These are phyloP conservation scores for Hortiboletus flavorubellus DNA, from an alignment of 768 basidiomycete genomes.

Conservation along the genomic window DNA sequence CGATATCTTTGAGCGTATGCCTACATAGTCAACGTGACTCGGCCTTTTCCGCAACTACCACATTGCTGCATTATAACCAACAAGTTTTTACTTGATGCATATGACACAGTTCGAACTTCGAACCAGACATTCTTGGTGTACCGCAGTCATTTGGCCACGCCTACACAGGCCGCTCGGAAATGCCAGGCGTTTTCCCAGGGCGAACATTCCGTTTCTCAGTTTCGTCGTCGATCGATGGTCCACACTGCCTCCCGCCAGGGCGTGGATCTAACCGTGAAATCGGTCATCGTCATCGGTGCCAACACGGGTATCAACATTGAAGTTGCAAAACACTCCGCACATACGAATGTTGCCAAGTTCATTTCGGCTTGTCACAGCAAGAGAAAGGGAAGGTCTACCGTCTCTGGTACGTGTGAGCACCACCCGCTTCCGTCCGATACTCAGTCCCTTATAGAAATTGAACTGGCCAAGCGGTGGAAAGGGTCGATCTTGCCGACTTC, in stretches of 20 bases:
- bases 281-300: constrained; percentile 31
- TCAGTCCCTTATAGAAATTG: constrained; percentile 17
- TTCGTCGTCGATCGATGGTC: constrained; percentile 19
- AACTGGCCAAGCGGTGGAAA: constrained; percentile 2
- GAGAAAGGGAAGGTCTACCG: constrained; percentile 21
- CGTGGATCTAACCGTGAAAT: constrained; percentile 28
- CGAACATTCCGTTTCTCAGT: constrained; percentile 1
- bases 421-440: rapidly evolving
- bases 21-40: no score
- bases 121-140: no score
- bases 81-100: no score
- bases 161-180: no score
- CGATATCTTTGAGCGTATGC: no score
- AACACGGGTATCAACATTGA: constrained; percentile 35
- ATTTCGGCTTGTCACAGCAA: constrained; percentile 29
- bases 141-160: no score
- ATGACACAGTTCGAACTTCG: no score
- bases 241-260: constrained; percentile 12
- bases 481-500: constrained; percentile 17
- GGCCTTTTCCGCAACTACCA: no score
- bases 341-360: constrained; percentile 29
- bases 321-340: constrained; percentile 29
- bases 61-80: no score
- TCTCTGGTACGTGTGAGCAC: constrained; percentile 15
- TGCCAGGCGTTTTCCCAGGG: no score